Conservation (phyloP, 345 rosid species). For the Turnera subulata region DNA sequence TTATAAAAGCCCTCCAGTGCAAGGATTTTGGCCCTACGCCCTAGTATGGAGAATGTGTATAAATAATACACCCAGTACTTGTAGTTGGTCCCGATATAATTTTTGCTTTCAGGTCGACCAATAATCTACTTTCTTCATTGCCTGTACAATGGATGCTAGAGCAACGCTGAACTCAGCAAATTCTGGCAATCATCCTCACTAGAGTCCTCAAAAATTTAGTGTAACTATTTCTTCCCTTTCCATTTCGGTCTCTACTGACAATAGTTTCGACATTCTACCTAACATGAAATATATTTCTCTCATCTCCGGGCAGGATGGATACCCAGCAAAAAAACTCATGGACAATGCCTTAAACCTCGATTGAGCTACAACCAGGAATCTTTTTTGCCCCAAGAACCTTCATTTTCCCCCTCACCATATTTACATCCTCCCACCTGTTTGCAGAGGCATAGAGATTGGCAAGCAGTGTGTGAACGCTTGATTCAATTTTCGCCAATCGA, state of each 20-base stretch:
- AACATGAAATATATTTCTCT: slow-evolving; percentile 7
- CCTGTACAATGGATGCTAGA: too few relatives aligned
- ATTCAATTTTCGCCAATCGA: slow-evolving; percentile 41
- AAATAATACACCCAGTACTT: too few relatives aligned
- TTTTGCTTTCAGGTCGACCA: too few relatives aligned
- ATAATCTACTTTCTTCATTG: too few relatives aligned
- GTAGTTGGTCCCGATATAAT: too few relatives aligned
- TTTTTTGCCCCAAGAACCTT: slow-evolving; percentile 62
- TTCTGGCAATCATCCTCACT: too few relatives aligned
- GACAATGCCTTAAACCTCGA: slow-evolving; percentile 44
- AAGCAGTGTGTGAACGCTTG: slow-evolving; percentile 54
- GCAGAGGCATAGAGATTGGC: slow-evolving; percentile 64
- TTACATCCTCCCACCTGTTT: slow-evolving; percentile 73
- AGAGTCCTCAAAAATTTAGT: background rate
- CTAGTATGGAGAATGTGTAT: too few relatives aligned
- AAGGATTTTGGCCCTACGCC: too few relatives aligned
- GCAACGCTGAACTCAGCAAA: too few relatives aligned
- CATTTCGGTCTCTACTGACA: background rate
- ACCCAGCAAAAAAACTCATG: slow-evolving; percentile 52
- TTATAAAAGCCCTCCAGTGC: too few relatives aligned
- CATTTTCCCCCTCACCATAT: slow-evolving; percentile 63
- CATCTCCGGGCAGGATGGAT: slow-evolving; percentile 30
- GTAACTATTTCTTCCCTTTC: background rate
- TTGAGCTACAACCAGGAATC: slow-evolving; percentile 74
- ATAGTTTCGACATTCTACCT: background rate